A percentile compares a stretch with the other conserved stretches of the same genome.
Evolutionary conservation across 2,329 filamentous ascomycete genomes (phyloP).

Genomic region (Apiospora hydei): DNA sequence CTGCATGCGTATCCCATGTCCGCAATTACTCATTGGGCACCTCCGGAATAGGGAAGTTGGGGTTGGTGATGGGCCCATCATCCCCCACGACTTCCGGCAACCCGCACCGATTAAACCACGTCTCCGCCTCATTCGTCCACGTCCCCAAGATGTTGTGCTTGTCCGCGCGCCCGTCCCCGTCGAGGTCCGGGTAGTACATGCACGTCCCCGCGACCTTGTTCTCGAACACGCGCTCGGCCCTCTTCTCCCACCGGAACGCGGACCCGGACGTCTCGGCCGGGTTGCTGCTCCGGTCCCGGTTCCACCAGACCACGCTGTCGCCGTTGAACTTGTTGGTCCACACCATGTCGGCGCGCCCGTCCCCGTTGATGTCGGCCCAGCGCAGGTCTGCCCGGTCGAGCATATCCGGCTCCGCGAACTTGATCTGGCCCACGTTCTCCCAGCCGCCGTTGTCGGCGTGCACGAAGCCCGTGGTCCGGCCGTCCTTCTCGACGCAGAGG

Average conservation of each 20-base stretch:
- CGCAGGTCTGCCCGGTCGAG: conserved; percentile 46
- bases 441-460: conserved; percentile 32
- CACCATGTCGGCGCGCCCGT: conserved; percentile 45
- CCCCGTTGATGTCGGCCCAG: conserved; percentile 49
- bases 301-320: conserved; percentile 42
- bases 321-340: conserved; percentile 46
- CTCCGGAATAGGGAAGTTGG: conserved; percentile 5
- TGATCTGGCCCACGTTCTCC: conserved; percentile 39
- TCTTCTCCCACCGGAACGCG: conserved; percentile 32
- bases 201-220: conserved; percentile 31
- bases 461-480: conserved; percentile 36
- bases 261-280: conserved; percentile 22
- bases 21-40: not conserved
- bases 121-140: conserved; percentile 16
- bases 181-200: conserved; percentile 37
- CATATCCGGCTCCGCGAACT: conserved; percentile 36
- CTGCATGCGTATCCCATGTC: not conserved
- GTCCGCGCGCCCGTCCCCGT: conserved; percentile 39
- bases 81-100: not conserved
- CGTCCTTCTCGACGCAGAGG: conserved; percentile 42
- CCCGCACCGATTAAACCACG: conserved; percentile 6
- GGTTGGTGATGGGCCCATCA: conserved; percentile 3
- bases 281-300: conserved; percentile 34
- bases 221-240: conserved; percentile 8
- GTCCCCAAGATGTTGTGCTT: conserved; percentile 29